These are phyloP conservation scores for Talaromyces pinophilus DNA, from an alignment of 2,329 filamentous ascomycete species.

Conservation along the genomic window DNA sequence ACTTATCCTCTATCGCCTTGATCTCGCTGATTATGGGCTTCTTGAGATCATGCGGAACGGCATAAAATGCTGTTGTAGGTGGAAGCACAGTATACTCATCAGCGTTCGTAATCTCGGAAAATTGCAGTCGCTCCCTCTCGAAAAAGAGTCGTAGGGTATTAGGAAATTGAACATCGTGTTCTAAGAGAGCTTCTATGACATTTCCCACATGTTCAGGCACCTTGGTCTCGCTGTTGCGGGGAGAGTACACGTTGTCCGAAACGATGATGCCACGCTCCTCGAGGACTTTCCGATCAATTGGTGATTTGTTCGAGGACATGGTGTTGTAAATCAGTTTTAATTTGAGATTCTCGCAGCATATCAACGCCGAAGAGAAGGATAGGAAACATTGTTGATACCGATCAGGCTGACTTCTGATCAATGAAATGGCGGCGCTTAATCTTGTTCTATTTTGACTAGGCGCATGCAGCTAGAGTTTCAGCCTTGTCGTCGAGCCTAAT, in stretches of 20 bases:
- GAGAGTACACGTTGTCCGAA: slow-evolving; percentile 1
- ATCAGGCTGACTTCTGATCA: neutral
- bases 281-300: neutral
- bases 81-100: neutral
- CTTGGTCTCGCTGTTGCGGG: neutral
- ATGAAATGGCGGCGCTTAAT: neutral
- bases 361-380: neutral
- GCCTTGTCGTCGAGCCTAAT: neutral
- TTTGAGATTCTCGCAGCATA: neutral
- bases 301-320: slow-evolving; percentile 3
- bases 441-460: neutral
- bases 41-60: neutral
- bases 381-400: neutral
- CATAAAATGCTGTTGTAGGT: neutral
- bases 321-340: neutral
- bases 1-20: neutral
- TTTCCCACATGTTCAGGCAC: slow-evolving; percentile 7
- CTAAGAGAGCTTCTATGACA: slow-evolving; percentile 7
- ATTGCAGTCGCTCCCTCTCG: neutral
- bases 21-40: neutral
- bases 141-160: slow-evolving; percentile 1
- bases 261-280: slow-evolving; percentile 2
- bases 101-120: neutral
- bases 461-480: neutral
- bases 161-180: neutral